Base-by-base conservation (phyloP, 2,329 filamentous ascomycete species). In the Xylaria sp. region DNA sequence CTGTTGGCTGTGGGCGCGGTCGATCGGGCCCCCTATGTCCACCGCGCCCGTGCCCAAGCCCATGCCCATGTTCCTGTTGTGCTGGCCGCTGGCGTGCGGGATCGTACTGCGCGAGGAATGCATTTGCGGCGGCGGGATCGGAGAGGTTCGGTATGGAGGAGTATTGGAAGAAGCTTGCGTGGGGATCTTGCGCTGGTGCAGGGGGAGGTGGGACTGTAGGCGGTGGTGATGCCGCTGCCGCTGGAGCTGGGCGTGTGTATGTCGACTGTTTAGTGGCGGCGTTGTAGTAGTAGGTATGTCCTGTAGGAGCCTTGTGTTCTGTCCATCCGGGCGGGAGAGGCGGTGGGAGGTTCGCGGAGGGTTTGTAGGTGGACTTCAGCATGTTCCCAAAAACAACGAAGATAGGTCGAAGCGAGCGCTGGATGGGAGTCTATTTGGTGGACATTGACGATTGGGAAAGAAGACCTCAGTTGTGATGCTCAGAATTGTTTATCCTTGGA, bases 201-300 rank as follows among this genome's bases (percentile, higher is more conserved):
- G 52, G 52, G 5, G 50, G 48, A 16, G 53, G 44, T 11, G 57
- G 46, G 19, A 60, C 52, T 22, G 48, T 51, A 48, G 50, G 58
- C 48, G 56, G 48, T 24, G 56, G 60, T 40, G 47, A 53, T 9
- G 52, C 68, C 16, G 4, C 29, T 7, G 29, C 29, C 16, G 5
- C 29, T 34, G 29, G 29, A 54, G 75, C 74, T n/a, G 92, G 92
- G 29, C 91, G 85, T 38, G 82, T 88, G 71, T 96, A 97, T 40
- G 92, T 96, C 1, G 92, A 96, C 66, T 90, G 83, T 66, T 94
- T 91, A 1, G 90, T 93, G 50, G 82, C 78, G 42, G 86, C 78
- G 74, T 96, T 88, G 76, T 95, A 94, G 74, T 92, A 97, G 76
- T 96, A 97, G 22, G 81, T 81, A 72, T 96, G 92, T 4, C 91